These are phyloP conservation scores for Blastomyces parvus DNA, from an alignment of 2,329 filamentous ascomycete species.

Conservation along the genomic window DNA sequence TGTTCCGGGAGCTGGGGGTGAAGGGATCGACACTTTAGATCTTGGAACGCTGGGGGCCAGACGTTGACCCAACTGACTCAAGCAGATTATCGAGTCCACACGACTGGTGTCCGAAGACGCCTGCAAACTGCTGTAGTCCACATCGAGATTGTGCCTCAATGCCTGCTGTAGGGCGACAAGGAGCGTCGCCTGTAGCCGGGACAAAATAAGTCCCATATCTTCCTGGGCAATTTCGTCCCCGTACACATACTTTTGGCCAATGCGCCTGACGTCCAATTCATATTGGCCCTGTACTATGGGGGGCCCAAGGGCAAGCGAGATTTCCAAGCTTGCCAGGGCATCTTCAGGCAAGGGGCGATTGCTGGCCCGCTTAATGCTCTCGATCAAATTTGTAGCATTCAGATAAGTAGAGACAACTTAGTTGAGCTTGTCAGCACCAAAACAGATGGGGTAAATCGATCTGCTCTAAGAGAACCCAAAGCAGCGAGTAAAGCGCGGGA, in stretches of 20 bases:
- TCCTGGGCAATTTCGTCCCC: constrained; percentile 32
- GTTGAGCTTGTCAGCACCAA: background rate
- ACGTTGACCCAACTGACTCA: constrained; percentile 30
- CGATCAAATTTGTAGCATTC: constrained; percentile 13
- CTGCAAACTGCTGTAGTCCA: constrained; percentile 27
- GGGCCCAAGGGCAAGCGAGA: constrained; percentile 28
- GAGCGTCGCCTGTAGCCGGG: constrained; percentile 29
- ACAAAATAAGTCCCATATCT: constrained; percentile 33
- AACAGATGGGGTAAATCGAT: background rate
- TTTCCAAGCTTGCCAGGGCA: constrained; percentile 21
- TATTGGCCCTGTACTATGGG: constrained; percentile 30
- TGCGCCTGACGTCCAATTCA: constrained; percentile 25
- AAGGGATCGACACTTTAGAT: constrained; percentile 3
- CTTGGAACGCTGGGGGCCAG: constrained; percentile 15
- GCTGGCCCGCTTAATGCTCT: constrained; percentile 11
- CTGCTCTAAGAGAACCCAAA: background rate
- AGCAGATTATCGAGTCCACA: constrained; percentile 26
- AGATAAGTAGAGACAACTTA: constrained; percentile 13
- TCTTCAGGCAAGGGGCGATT: background rate
- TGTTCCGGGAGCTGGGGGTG: background rate
- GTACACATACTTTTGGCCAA: constrained; percentile 27
- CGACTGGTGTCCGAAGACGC: constrained; percentile 30
- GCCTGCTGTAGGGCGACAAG: constrained; percentile 27
- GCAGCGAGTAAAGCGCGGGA: background rate
- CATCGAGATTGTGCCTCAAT: constrained; percentile 22